These are phyloP conservation scores for Boechera stricta DNA, from an alignment of 345 rosid species.

Conservation along the genomic window DNA sequence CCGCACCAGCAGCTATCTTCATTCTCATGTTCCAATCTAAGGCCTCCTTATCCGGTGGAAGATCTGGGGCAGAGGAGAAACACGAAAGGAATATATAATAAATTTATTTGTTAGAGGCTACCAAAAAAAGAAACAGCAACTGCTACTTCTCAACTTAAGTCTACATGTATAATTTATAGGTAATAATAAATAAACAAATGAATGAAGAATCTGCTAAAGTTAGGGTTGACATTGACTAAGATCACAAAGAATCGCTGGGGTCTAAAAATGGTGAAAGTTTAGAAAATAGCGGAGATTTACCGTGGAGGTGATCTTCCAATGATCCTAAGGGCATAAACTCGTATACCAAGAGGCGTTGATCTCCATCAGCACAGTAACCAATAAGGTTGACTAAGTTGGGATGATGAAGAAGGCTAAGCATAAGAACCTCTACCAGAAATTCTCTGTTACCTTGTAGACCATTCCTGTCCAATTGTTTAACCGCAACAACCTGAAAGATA, in stretches of 20 bases:
- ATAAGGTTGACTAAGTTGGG: conserved; percentile 91
- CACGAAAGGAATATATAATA: neutral
- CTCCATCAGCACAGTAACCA: conserved; percentile 99
- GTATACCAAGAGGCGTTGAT: conserved; percentile 96
- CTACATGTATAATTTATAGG: conserved; percentile 9
- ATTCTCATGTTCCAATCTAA: conserved; percentile 96
- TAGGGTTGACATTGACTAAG: conserved; percentile 42
- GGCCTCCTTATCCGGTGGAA: conserved; percentile 90
- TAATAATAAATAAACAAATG: conserved; percentile 18
- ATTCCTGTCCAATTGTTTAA: conserved; percentile 92
- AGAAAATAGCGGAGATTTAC: conserved; percentile 50
- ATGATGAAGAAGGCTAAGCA: conserved; percentile 99
- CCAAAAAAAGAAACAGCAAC: conserved; percentile 7
- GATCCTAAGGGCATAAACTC: conserved; percentile 98
- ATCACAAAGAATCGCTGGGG: conserved; percentile 3
- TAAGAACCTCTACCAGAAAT: conserved; percentile 97
- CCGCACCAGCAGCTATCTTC: conserved; percentile 99
- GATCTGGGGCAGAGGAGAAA: conserved; percentile 52
- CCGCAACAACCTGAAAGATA: conserved; percentile 80
- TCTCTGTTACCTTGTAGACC: conserved; percentile 99
- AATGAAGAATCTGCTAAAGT: conserved; percentile 34
- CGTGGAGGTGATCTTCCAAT: conserved; percentile 97
- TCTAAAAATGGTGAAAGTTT: neutral
- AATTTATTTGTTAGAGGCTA: conserved; percentile 10
- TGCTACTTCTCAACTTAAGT: conserved; percentile 31